Evolutionary conservation across 1,139 yeast genomes (phyloP).

Genomic region (Taphrina deformans): DNA sequence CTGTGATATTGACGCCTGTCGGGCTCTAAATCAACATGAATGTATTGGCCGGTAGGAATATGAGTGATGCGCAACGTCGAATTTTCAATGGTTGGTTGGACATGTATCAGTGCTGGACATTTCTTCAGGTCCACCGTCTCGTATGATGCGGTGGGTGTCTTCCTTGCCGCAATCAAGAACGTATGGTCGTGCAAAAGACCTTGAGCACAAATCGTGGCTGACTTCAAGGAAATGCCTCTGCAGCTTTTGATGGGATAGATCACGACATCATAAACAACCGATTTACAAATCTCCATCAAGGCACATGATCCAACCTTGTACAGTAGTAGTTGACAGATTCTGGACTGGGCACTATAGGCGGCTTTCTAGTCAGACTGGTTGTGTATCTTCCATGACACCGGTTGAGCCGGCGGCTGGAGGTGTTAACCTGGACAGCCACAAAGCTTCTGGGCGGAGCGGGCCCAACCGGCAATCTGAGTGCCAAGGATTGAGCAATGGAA

Average conservation of each 20-base stretch:
- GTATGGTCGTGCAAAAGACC: constrained; percentile 16
- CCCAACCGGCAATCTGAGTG: too few species aligned
- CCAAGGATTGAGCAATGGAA: too few species aligned
- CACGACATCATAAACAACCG: not conserved
- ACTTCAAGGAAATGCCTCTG: not conserved
- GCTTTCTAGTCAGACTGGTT: too few species aligned
- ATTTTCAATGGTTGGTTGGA: not conserved
- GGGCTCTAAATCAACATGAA: constrained; percentile 9
- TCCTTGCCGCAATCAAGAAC: not conserved
- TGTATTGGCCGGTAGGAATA: not conserved
- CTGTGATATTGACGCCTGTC: not conserved
- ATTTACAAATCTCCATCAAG: not conserved
- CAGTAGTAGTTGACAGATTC: too few species aligned
- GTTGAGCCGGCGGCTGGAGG: too few species aligned
- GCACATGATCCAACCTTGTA: too few species aligned
- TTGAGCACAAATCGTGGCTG: constrained; percentile 8
- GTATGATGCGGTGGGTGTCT: not conserved
- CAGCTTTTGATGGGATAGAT: constrained; percentile 13
- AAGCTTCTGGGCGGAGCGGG: too few species aligned
- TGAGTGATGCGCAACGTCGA: constrained; percentile 7
- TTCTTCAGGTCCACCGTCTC: constrained; percentile 14
- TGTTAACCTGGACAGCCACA: too few species aligned
- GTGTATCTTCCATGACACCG: too few species aligned
- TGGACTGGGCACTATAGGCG: too few species aligned
- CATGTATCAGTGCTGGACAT: constrained; percentile 11